A percentile compares a stretch with the other conserved stretches of the same genome.
Evolutionary conservation across 441 rosid species (phyloP).

Genomic region (Syzygium syzygioides): DNA sequence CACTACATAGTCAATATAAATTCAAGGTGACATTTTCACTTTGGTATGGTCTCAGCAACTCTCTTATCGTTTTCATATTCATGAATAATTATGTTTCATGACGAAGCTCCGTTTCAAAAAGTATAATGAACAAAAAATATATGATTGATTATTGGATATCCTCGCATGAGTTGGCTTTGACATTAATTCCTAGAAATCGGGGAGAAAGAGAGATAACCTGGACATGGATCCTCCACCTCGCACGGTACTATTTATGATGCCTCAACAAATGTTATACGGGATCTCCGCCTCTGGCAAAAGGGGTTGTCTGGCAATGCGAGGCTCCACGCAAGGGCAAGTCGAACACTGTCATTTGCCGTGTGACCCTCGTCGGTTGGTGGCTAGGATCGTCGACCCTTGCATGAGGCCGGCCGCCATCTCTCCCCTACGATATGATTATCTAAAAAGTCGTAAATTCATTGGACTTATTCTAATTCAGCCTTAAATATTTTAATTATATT

Average conservation of each 20-base stretch:
- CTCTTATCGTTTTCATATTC: neutral
- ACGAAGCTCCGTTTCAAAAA: neutral
- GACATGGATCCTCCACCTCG: neutral
- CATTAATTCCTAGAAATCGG: neutral
- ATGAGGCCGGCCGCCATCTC: too few species aligned
- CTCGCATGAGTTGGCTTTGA: neutral
- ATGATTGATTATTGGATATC: neutral
- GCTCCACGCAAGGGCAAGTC: neutral
- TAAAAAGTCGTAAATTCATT: too few species aligned
- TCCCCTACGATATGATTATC: too few species aligned
- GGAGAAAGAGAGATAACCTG: neutral
- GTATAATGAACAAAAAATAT: neutral
- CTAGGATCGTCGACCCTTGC: too few species aligned
- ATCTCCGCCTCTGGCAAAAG: neutral
- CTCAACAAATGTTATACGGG: neutral
- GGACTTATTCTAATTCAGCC: too few species aligned
- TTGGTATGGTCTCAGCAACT: neutral
- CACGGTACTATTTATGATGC: neutral
- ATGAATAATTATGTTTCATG: neutral
- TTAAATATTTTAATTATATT: too few species aligned
- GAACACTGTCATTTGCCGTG: neutral
- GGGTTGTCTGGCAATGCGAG: accelerated
- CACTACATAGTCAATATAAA: neutral
- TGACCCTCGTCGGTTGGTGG: neutral
- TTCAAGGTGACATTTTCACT: accelerated